A percentile compares a stretch with the other conserved stretches of the same genome.
Evolutionary conservation across 208 protist genomes (phyloP).

Genomic region (Crithidia fasciculata): DNA sequence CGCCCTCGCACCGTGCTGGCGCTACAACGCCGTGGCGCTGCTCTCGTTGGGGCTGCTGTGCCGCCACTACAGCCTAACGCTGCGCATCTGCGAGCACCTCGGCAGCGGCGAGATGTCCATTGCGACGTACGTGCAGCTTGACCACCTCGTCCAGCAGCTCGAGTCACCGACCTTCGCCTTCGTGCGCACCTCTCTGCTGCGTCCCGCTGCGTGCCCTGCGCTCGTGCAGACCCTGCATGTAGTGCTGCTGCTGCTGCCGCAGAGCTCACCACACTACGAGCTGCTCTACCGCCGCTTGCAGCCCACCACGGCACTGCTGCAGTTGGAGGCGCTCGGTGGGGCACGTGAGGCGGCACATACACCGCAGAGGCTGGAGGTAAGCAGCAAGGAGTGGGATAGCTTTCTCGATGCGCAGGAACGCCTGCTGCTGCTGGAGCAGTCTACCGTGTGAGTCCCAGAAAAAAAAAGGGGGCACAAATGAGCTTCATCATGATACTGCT

Average conservation of each 20-base stretch:
- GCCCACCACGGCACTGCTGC: constrained; percentile 35
- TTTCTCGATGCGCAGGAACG: constrained; percentile 25
- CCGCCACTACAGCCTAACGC: constrained; percentile 86
- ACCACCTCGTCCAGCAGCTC: constrained; percentile 96
- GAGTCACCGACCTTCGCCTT: constrained; percentile 96
- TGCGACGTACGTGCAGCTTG: constrained; percentile 93
- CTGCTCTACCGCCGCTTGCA: constrained; percentile 55
- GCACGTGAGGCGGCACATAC: no score
- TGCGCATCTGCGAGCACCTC: constrained; percentile 57
- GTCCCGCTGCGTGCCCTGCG: constrained; percentile 76
- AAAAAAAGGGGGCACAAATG: not conserved
- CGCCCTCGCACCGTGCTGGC: constrained; percentile 83
- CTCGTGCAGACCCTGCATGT: constrained; percentile 95
- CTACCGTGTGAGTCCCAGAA: not conserved
- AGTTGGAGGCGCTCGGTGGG: constrained; percentile 22
- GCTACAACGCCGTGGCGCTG: constrained; percentile 89
- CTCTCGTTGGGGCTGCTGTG: constrained; percentile 93
- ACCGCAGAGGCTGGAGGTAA: not conserved
- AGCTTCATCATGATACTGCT: not conserved
- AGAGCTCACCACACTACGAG: constrained; percentile 88
- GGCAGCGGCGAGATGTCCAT: constrained; percentile 90
- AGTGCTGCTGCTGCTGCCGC: constrained; percentile 97
- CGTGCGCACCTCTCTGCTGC: constrained; percentile 92
- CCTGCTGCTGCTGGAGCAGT: constrained; percentile 24
- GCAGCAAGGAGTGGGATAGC: constrained; percentile 14